Evolutionary conservation across 305 asterid genomes (phyloP), one percentile per base, ranked within the genome.

Genomic region (Fraxinus sp.): DNA sequence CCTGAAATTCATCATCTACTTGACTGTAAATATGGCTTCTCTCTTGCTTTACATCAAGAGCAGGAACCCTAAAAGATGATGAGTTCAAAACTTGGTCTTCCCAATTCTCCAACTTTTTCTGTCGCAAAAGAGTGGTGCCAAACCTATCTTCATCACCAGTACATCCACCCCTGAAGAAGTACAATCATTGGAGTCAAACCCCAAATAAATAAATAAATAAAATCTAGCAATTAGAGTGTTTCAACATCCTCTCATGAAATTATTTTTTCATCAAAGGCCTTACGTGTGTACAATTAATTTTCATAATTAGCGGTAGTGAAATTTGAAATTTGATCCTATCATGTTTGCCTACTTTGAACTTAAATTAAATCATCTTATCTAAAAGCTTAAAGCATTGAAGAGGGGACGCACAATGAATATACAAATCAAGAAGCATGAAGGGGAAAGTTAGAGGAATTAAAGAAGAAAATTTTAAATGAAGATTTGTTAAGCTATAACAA

Each of bases 71-170:
- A 76, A 78, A 83, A 82, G 84, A 35, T 62, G 89, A 86, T 82
- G 90, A 85, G 35, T 87, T 89, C 82, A 87, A 44, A 13, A 85
- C 86, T 46, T 88, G 88, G 16, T 88, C 90, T 76, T 88, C 93
- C 93, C 93, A 90, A 75, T 87, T 88, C 59, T 86, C 91, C 59
- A 82, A 32, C 86, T 86, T 88, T 74, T 85, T 85, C 20, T 82
- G 86, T 72, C 85, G 87, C 75, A 88, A 86, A 18, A 82, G 64
- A 79, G 75, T 82, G 11, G 79, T 87, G 7, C 81, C 88, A 77
- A 7, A 84, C 46, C 85, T 83, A 39, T 87, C 88, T 8, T 76
- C 88, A 30, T 79, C 90, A 46, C 86, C 85, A 18, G 80, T 82
- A 57, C 79, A 4, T 80, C 89, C 91, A 66, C 88, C 88, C 86